phyloP scores from a whole-genome alignment of 257 asterid species.

The Paraleonurus japonicus region DNA sequence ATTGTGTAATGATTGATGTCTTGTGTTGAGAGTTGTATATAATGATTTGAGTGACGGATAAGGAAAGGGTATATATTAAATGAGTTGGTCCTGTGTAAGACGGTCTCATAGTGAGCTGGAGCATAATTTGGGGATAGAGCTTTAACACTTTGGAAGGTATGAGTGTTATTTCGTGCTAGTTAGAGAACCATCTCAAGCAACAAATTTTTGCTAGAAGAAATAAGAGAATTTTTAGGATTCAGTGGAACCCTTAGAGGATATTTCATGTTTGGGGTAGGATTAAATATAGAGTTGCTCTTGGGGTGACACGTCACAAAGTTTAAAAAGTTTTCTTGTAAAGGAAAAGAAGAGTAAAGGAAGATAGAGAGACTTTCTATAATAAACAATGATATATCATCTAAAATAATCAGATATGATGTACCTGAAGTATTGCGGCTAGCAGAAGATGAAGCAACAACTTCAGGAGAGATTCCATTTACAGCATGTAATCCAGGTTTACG shows the following conservation, averaged over 20 bases:
- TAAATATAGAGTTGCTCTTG: background rate
- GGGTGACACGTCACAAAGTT: background rate
- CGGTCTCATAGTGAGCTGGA: too few species aligned
- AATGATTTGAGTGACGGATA: background rate
- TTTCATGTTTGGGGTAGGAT: background rate
- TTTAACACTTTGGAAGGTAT: too few species aligned
- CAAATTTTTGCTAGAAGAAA: background rate
- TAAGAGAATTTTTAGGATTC: background rate
- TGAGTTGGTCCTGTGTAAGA: too few species aligned
- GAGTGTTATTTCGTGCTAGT: too few species aligned
- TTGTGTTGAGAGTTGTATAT: background rate
- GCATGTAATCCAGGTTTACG: conserved; percentile 44
- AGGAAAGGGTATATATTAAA: background rate
- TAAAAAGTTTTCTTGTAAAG: background rate
- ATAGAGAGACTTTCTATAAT: background rate
- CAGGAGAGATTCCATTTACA: conserved; percentile 43
- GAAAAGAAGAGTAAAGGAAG: background rate
- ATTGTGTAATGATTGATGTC: too few species aligned
- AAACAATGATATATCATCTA: background rate
- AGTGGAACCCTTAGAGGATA: background rate
- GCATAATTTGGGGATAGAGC: too few species aligned
- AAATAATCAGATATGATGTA: conserved; percentile 23
- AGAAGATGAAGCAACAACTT: conserved; percentile 43
- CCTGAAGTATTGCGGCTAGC: conserved; percentile 51
- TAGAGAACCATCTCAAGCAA: too few species aligned